Evolutionary conservation across 1,139 yeast genomes (phyloP).

Genomic region (Casaregolazyma lundiana): DNA sequence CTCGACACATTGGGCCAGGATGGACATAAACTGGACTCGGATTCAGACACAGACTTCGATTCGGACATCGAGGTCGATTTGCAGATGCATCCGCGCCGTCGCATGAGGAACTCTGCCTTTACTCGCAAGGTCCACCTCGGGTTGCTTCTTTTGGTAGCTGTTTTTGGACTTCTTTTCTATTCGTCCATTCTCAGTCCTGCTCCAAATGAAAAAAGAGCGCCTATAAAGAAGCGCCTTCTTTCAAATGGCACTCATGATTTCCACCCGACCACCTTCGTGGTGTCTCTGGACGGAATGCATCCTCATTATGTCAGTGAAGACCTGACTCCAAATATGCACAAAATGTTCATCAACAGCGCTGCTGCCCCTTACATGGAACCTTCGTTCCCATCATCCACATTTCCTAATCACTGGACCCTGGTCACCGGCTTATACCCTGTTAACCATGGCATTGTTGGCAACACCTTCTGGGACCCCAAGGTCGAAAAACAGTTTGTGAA

Average conservation of each 20-base stretch:
- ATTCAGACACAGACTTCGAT: constrained; percentile 18
- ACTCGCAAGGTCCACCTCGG: constrained; percentile 18
- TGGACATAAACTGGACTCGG: constrained; percentile 11
- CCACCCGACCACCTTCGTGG: constrained; percentile 69
- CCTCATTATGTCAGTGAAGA: constrained; percentile 75
- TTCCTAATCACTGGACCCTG: constrained; percentile 89
- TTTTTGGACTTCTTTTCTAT: constrained; percentile 18
- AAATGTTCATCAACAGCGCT: constrained; percentile 48
- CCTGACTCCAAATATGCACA: constrained; percentile 67
- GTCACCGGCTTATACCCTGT: constrained; percentile 82
- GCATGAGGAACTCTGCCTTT: constrained; percentile 12
- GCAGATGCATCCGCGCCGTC: constrained; percentile 22
- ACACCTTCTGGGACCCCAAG: constrained; percentile 67
- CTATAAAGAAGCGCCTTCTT: constrained; percentile 30
- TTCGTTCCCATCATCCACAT: constrained; percentile 82
- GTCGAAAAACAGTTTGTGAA: constrained; percentile 56
- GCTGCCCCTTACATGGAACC: constrained; percentile 85
- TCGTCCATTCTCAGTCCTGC: constrained; percentile 16
- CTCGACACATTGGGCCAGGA: constrained; percentile 4
- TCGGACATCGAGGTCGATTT: constrained; percentile 26
- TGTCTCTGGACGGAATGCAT: constrained; percentile 85
- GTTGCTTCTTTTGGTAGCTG: constrained; percentile 15
- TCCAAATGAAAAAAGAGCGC: neutral
- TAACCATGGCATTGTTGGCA: constrained; percentile 84
- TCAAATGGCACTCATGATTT: constrained; percentile 70